Base-by-base conservation (phyloP, 495 filamentous ascomycete species). In the Aspergillus saccharolyticus region DNA sequence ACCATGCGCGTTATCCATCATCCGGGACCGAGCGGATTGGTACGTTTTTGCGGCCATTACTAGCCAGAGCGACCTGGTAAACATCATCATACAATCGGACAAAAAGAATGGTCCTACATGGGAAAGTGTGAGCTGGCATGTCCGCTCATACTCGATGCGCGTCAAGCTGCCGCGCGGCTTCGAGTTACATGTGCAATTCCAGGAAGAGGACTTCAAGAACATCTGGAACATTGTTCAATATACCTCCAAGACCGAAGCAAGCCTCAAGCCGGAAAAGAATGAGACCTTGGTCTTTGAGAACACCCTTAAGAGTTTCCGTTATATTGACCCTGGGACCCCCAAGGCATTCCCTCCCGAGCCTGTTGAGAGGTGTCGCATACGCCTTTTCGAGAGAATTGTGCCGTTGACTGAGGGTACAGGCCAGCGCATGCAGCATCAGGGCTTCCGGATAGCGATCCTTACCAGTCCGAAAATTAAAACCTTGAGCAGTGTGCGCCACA, bases 201-300 rank as follows among this genome's bases (percentile, higher is more conserved):
- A 75, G 14, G 88, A 91, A 64, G 76, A 80, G 10, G 88, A 91
- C 62, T 93, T 87, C 74, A 84, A 83, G 56, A 84, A 78, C 20
- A 67, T 96, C 15, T 90, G 87, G 83, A 85, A 84, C 58, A 89
- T 94, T 63, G 87, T 87, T 56, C 89, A 94, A 52, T 89, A 92
- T 60, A 88, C 86, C 20, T 80, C 79, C 30, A 88, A 86, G 62
- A 83, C 91, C 0, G 85, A 90, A 60, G 75, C 78, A 14, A 86
- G 78, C 54, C 75, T 92, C n/a, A 81, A 83, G 15, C 81, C 81
- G 0, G 76, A 82, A 20, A 70, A 78, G 21, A 84, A 86, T 21
- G 91, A 96, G 69, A 76, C 73, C 8, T 55, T 85, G 42, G 76
- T 86, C 1, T 88, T 85, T 67, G 83, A 87, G 60, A 80, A 75